Evolutionary conservation across 768 basidiomycete genomes (phyloP), one percentile per base, ranked within the genome.

Genomic region (Auricularia sp.): DNA sequence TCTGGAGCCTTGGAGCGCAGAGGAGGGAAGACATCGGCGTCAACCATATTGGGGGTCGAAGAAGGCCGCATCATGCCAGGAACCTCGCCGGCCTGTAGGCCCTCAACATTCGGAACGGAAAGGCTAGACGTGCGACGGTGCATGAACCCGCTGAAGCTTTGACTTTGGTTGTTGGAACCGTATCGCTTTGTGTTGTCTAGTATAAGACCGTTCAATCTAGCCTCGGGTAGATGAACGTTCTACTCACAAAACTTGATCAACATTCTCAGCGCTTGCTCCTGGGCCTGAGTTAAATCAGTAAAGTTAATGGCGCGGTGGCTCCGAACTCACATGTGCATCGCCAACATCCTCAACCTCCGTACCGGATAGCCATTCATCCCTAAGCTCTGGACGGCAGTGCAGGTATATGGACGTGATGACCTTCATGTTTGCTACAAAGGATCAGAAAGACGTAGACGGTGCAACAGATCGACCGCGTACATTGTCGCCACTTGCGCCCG

Each of bases 361-460:
- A 0, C 92, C 92, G 12, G 93, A 90, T 51, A 99, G 81, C 97
- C 97, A 99, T 71, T 98, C 97, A 74, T 99, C 97, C 21, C 96
- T 84, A 51, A 99, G 81, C 72, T 98, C 96, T 7, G 97, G 97
- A 62, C 97, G 84, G 72, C 95, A 98, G 71, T 98, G 97, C 65
- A 98, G 80, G 74, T 99, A 99, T 68, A 99, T 98, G 18, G 95
- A 87, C 8, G 97, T 99, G 69, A 99, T 98, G 64, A 98, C 91
- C 77, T 99, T 98, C 97, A 99, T 99, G 74, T 98, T 99, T 23
- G 93, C 96, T 98, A 71, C 14, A 44, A 62, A 42, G 29, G 18
- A 29, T n/a, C 56, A 42, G 36, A 51, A 16, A 16, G 35, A 62
- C 36, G 34, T 12, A 11, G 3, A n/a, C 47, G 33, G 43, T 62